Conservation (phyloP, 768 basidiomycete species). For the Suillus hirtellus region DNA sequence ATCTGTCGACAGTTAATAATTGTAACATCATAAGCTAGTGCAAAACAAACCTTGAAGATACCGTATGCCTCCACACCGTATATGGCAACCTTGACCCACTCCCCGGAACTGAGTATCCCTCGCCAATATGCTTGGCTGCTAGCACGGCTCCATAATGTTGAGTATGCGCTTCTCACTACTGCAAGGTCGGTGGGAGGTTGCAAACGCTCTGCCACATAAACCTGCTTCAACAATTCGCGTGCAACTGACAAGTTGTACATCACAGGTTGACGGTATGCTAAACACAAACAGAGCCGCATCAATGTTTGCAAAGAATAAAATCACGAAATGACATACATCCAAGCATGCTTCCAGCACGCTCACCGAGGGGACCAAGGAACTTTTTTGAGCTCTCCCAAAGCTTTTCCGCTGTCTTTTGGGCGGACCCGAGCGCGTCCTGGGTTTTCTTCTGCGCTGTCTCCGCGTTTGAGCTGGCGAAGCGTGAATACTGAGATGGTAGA, state of each 20-base stretch:
- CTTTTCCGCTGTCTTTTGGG: conserved; percentile 57
- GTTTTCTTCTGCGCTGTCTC: conserved; percentile 67
- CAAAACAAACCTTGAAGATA: conserved; percentile 71
- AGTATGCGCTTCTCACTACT: conserved; percentile 58
- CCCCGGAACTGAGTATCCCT: conserved; percentile 57
- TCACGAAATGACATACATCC: conserved; percentile 42
- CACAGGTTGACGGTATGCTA: conserved; percentile 77
- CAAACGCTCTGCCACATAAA: conserved; percentile 65
- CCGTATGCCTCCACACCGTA: conserved; percentile 88
- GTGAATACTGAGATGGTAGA: conserved; percentile 21
- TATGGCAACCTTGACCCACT: conserved; percentile 65
- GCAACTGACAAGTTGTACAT: conserved; percentile 78
- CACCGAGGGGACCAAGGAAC: conserved; percentile 48
- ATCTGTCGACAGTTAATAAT: conserved; percentile 44
- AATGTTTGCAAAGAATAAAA: background rate
- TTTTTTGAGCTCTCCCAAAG: conserved; percentile 52
- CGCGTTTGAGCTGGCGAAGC: conserved; percentile 45
- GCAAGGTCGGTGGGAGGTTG: conserved; percentile 62
- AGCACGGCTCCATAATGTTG: conserved; percentile 63
- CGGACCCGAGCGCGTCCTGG: conserved; percentile 60
- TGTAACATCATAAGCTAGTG: background rate
- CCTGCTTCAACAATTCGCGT: conserved; percentile 72
- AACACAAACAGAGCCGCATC: background rate
- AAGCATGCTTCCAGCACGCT: conserved; percentile 59
- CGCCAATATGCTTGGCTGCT: conserved; percentile 62